Percentiles rank a stretch among this genome's conserved stretches.
phyloP scores from a whole-genome alignment of 2,329 filamentous ascomycete species.

The Fusarium clavum region DNA sequence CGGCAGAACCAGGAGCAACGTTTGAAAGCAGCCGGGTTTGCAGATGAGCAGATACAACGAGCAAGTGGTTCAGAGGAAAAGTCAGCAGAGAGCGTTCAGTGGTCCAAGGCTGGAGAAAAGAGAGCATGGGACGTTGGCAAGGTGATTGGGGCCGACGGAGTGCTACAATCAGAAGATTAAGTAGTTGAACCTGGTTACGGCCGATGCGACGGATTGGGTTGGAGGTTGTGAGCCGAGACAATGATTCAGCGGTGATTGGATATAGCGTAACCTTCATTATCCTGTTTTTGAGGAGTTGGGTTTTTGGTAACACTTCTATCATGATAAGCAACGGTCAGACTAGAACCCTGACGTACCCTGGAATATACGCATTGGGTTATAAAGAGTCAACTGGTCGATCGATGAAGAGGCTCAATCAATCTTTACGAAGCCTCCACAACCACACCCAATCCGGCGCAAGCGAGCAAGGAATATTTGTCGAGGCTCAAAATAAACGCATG shows the following conservation, averaged over 20 bases:
- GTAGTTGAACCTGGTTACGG: not conserved
- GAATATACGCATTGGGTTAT: slow-evolving; percentile 14
- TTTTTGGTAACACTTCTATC: slow-evolving; percentile 5
- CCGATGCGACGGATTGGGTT: slow-evolving; percentile 10
- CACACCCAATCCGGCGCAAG: slow-evolving; percentile 22
- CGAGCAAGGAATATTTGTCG: not conserved
- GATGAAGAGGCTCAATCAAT: not conserved
- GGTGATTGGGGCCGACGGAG: slow-evolving; percentile 36
- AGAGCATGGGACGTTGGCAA: slow-evolving; percentile 72
- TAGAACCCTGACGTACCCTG: not conserved
- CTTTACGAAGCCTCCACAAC: slow-evolving; percentile 1
- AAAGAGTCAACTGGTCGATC: not conserved
- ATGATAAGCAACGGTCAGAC: not conserved
- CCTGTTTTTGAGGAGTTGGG: slow-evolving; percentile 21
- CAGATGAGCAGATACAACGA: slow-evolving; percentile 74
- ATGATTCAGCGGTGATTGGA: slow-evolving; percentile 28
- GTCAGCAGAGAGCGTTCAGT: slow-evolving; percentile 74
- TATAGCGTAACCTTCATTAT: slow-evolving; percentile 12
- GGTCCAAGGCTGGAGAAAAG: slow-evolving; percentile 75
- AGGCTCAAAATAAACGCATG: not conserved
- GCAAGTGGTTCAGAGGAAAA: slow-evolving; percentile 70
- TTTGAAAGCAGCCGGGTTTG: slow-evolving; percentile 81
- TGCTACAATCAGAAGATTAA: slow-evolving; percentile 21
- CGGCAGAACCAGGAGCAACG: slow-evolving; percentile 79
- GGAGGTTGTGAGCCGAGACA: slow-evolving; percentile 15